A percentile compares a stretch with the other conserved stretches of the same genome.
phyloP scores from a whole-genome alignment of 768 basidiomycete genomes.

The Calocera viscosa region DNA sequence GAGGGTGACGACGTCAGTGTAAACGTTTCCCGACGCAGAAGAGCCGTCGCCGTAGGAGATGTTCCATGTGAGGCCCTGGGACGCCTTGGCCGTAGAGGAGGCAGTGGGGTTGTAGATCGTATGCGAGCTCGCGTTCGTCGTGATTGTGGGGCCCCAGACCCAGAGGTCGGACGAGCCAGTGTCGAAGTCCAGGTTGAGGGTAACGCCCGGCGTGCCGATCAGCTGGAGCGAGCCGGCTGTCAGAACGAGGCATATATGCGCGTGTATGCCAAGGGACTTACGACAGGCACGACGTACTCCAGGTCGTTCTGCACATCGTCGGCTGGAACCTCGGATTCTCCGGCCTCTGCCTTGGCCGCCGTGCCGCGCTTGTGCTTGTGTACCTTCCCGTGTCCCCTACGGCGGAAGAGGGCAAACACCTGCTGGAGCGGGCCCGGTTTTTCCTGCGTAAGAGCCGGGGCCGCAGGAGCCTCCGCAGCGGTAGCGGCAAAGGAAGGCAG shows the following conservation, averaged over 20 bases:
- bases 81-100: constrained; percentile 9
- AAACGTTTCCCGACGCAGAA: constrained; percentile 11
- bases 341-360: not conserved
- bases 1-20: constrained; percentile 9
- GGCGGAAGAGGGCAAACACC: not conserved
- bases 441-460: not conserved
- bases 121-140: not conserved
- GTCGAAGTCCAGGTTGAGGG: constrained; percentile 11
- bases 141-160: constrained; percentile 9
- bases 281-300: constrained; percentile 12
- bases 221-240: not conserved
- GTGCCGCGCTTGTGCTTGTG: not conserved
- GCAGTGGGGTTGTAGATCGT: constrained; percentile 9
- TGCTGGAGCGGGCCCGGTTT: not conserved
- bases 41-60: constrained; percentile 14
- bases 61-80: constrained; percentile 8
- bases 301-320: constrained; percentile 11
- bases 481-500: not conserved
- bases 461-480: not conserved
- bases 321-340: not conserved
- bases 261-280: not conserved
- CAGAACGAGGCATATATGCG: not conserved
- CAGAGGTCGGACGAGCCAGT: constrained; percentile 14
- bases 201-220: constrained; percentile 9
- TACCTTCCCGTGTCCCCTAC: not conserved